Conservation (phyloP, 108 stramenopile species). For the Discostella pseudostelligera region DNA sequence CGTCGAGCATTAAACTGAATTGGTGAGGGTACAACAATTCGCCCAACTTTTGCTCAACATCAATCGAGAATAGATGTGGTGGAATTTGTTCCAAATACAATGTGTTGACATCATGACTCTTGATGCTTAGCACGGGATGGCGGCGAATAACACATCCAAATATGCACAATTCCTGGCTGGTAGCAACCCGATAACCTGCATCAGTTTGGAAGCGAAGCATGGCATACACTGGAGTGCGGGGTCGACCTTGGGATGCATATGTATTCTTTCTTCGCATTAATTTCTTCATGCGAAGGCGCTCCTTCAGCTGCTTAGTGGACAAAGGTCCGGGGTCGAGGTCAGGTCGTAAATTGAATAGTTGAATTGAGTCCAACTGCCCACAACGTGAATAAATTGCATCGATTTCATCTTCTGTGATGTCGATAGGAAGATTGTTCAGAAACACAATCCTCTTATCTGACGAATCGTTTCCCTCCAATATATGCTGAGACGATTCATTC, state of each 20-base stretch:
- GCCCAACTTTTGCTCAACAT: constrained; percentile 65
- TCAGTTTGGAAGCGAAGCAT: constrained; percentile 57
- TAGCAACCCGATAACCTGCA: constrained; percentile 50
- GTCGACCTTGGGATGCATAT: constrained; percentile 41
- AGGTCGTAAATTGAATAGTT: constrained; percentile 71
- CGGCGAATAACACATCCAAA: constrained; percentile 79
- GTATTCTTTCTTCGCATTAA: constrained; percentile 9
- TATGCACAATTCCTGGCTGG: constrained; percentile 54
- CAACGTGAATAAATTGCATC: constrained; percentile 66
- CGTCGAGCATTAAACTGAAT: constrained; percentile 59
- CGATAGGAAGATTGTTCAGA: constrained; percentile 83
- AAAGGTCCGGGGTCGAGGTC: constrained; percentile 79
- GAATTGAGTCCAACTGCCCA: constrained; percentile 58
- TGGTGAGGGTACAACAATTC: constrained; percentile 55
- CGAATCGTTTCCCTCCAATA: constrained; percentile 4
- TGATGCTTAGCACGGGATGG: constrained; percentile 64
- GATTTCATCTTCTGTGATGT: constrained; percentile 59
- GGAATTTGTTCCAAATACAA: constrained; percentile 73
- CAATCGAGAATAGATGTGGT: constrained; percentile 45
- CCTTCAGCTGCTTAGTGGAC: constrained; percentile 43
- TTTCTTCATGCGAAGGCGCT: constrained; percentile 40
- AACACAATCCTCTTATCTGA: constrained; percentile 54
- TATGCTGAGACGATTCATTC: background rate
- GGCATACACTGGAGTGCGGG: constrained; percentile 77
- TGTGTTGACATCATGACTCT: constrained; percentile 50